Evolutionary conservation across 768 basidiomycete genomes (phyloP).

Genomic region (Boletus subcaerulescens): DNA sequence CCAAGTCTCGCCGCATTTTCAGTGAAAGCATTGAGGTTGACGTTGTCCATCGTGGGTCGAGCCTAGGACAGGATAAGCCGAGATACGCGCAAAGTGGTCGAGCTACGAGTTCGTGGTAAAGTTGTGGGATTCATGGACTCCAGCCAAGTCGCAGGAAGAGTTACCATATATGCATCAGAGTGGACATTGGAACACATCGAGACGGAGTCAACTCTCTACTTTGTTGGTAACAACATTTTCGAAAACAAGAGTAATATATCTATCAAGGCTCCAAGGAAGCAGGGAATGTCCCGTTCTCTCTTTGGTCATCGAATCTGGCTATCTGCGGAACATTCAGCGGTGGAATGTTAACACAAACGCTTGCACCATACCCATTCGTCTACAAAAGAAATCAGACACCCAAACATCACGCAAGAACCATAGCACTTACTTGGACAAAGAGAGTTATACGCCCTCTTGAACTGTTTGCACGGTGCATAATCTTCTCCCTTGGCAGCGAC

Average conservation of each 20-base stretch:
- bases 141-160: no score
- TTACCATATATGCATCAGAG: conserved; percentile 3
- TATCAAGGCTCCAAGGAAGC: conserved; percentile 79
- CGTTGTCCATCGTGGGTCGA: conserved; percentile 29
- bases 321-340: conserved; percentile 45
- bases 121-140: conserved; percentile 2
- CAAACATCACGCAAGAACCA: not conserved
- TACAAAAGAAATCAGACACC: conserved; percentile 31
- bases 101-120: not conserved
- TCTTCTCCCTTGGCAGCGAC: conserved; percentile 96
- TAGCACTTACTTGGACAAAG: conserved; percentile 89
- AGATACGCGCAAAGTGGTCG: not conserved
- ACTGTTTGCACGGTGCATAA: conserved; percentile 97
- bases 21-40: conserved; percentile 45
- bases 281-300: conserved; percentile 90
- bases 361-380: conserved; percentile 81
- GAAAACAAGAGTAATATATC: conserved; percentile 1
- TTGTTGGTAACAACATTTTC: not conserved
- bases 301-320: conserved; percentile 90
- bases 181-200: not conserved
- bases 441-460: conserved; percentile 93
- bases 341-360: not conserved
- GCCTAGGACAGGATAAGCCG: not conserved
- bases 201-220: conserved; percentile 4
- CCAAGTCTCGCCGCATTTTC: conserved; percentile 85